phyloP scores from a whole-genome alignment of 352 stramenopile species.

The Globisporangium spinosum region DNA sequence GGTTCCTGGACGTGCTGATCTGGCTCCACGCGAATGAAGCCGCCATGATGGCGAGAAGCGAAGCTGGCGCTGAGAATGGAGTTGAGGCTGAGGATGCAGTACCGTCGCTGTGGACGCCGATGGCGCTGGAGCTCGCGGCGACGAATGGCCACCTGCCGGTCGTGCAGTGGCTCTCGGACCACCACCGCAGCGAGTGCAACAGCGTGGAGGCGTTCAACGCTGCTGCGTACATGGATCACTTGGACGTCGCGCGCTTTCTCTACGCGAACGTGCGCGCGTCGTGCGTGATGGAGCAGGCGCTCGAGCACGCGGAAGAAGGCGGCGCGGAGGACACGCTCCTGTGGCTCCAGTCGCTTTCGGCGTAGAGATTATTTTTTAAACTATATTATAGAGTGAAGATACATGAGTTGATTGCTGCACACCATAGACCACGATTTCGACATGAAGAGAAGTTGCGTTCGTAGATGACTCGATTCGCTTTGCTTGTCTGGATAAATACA shows the following conservation, averaged over 20 bases:
- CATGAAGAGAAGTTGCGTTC: neutral
- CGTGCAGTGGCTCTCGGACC: constrained; percentile 59
- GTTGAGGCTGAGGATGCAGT: constrained; percentile 13
- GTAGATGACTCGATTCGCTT: neutral
- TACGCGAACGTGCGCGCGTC: constrained; percentile 36
- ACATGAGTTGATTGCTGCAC: neutral
- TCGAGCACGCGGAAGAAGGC: constrained; percentile 62
- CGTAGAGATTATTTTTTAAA: neutral
- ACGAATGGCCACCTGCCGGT: constrained; percentile 56
- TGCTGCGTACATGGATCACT: constrained; percentile 69
- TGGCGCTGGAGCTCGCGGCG: constrained; percentile 50
- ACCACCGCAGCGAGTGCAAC: constrained; percentile 43
- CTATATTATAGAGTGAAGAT: constrained; percentile 14
- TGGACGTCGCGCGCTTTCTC: constrained; percentile 53
- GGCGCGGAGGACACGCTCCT: constrained; percentile 54
- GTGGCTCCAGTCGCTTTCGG: constrained; percentile 46
- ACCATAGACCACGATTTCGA: neutral
- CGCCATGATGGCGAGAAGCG: neutral
- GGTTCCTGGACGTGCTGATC: constrained; percentile 42
- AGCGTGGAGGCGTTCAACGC: constrained; percentile 60
- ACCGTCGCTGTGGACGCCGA: constrained; percentile 38
- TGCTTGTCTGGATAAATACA: neutral
- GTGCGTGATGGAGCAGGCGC: constrained; percentile 48
- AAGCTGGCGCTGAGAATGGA: constrained; percentile 3
- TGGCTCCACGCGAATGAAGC: constrained; percentile 46